A percentile compares a stretch with the other conserved stretches of the same genome.
phyloP scores from a whole-genome alignment of 805 yeast genomes.

The Komagataella kurtzmanii region DNA sequence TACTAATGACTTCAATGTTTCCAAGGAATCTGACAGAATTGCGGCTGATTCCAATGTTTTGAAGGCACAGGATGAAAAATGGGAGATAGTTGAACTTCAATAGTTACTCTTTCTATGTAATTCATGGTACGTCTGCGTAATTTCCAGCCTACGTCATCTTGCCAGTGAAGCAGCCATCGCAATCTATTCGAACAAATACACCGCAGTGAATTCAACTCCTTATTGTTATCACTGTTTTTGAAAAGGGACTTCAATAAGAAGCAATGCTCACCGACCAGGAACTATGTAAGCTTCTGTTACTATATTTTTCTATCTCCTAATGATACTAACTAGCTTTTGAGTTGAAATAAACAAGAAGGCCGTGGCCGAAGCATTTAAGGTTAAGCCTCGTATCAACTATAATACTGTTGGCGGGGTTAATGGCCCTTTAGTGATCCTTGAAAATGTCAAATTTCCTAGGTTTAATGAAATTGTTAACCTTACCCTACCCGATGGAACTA shows the following conservation, averaged over 20 bases:
- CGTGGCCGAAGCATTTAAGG: constrained; percentile 80
- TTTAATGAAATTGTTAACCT: constrained; percentile 94
- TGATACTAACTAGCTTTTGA: constrained; percentile 12
- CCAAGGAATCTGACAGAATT: background rate
- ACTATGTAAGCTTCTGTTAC: constrained; percentile 18
- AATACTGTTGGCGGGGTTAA: constrained; percentile 98
- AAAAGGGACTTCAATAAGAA: background rate
- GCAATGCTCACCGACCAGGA: constrained; percentile 24
- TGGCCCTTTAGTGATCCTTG: constrained; percentile 91
- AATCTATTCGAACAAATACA: background rate
- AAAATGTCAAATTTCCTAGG: constrained; percentile 78
- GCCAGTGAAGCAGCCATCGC: background rate
- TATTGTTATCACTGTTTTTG: background rate
- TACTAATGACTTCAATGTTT: background rate
- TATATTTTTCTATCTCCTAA: background rate
- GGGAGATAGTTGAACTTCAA: background rate
- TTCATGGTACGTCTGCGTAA: background rate
- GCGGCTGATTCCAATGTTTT: background rate
- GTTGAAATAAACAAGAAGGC: constrained; percentile 83
- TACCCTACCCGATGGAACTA: constrained; percentile 90
- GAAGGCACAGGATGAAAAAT: background rate
- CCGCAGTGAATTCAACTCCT: background rate
- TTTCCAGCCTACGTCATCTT: too few species aligned
- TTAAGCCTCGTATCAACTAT: constrained; percentile 83
- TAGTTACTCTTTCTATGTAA: background rate